Conservation (phyloP, 2,329 filamentous ascomycete genomes). For the Xylariaceae sp. region DNA sequence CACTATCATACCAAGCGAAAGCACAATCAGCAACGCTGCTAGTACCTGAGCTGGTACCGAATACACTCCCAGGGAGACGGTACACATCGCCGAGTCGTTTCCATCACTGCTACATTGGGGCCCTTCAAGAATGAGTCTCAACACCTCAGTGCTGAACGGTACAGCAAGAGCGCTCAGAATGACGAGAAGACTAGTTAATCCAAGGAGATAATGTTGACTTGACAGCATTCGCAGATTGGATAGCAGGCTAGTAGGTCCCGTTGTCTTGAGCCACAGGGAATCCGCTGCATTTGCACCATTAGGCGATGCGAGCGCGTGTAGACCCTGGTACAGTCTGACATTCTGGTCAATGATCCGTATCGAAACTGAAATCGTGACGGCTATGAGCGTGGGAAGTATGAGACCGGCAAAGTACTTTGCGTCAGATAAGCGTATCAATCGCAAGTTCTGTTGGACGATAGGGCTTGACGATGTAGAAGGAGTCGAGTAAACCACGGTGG, state of each 20-base stretch:
- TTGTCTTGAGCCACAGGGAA: slow-evolving; percentile 42
- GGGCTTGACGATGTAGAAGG: slow-evolving; percentile 12
- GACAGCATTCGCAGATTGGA: slow-evolving; percentile 34
- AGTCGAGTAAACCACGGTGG: slow-evolving; percentile 10
- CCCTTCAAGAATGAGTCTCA: slow-evolving; percentile 38
- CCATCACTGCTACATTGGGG: slow-evolving; percentile 24
- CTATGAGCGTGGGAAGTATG: slow-evolving; percentile 37
- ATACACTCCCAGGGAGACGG: slow-evolving; percentile 35
- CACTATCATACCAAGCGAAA: slow-evolving; percentile 30
- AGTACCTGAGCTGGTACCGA: slow-evolving; percentile 31
- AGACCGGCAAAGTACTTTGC: slow-evolving; percentile 35
- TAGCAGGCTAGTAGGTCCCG: slow-evolving; percentile 35
- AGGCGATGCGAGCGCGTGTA: slow-evolving; percentile 38
- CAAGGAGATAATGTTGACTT: slow-evolving; percentile 36
- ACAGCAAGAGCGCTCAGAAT: slow-evolving; percentile 35
- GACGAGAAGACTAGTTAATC: slow-evolving; percentile 37
- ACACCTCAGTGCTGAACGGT: slow-evolving; percentile 40
- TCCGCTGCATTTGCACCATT: slow-evolving; percentile 39
- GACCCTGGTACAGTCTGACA: slow-evolving; percentile 40
- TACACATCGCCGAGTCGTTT: slow-evolving; percentile 28
- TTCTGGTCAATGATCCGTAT: slow-evolving; percentile 37
- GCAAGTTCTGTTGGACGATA: slow-evolving; percentile 8
- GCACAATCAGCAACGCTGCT: slow-evolving; percentile 32
- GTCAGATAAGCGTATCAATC: slow-evolving; percentile 25
- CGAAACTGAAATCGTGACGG: slow-evolving; percentile 35